Percentiles rank a stretch among this genome's conserved stretches.
These are phyloP conservation scores for Potentilla sterilis DNA, from an alignment of 306 rosid species.

Conservation along the genomic window DNA sequence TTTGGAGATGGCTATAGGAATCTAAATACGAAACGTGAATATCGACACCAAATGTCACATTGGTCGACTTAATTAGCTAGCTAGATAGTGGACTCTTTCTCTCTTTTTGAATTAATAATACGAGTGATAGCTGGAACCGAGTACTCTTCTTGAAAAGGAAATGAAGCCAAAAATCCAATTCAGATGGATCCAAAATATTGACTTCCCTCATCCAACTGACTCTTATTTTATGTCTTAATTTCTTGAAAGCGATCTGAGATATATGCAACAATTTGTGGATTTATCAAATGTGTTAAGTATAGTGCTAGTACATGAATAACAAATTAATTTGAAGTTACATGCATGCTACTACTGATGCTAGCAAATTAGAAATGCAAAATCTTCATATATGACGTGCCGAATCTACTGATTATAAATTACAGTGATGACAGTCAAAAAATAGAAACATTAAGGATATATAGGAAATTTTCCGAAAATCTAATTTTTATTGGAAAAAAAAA, in stretches of 20 bases:
- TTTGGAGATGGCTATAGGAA: not conserved
- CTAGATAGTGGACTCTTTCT: not conserved
- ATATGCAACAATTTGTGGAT: not conserved
- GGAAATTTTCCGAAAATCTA: no score
- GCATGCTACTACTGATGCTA: not conserved
- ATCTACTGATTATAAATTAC: no score
- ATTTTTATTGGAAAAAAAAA: no score
- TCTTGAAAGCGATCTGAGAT: not conserved
- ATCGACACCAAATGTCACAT: conserved; percentile 3
- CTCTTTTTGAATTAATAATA: not conserved
- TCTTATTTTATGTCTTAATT: not conserved
- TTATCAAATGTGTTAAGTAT: not conserved
- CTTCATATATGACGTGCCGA: not conserved
- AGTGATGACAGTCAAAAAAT: no score
- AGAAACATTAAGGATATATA: no score
- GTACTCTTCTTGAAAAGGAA: not conserved
- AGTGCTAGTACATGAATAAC: not conserved
- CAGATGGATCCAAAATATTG: conserved; percentile 9
- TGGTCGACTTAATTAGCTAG: not conserved
- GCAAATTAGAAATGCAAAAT: not conserved
- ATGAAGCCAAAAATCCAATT: not conserved
- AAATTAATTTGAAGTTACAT: not conserved
- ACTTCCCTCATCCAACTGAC: conserved; percentile 1
- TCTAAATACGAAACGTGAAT: not conserved
- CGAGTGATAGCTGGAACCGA: conserved; percentile 20